Evolutionary conservation across 345 rosid species (phyloP).

Genomic region (Lagerstroemia speciosa): DNA sequence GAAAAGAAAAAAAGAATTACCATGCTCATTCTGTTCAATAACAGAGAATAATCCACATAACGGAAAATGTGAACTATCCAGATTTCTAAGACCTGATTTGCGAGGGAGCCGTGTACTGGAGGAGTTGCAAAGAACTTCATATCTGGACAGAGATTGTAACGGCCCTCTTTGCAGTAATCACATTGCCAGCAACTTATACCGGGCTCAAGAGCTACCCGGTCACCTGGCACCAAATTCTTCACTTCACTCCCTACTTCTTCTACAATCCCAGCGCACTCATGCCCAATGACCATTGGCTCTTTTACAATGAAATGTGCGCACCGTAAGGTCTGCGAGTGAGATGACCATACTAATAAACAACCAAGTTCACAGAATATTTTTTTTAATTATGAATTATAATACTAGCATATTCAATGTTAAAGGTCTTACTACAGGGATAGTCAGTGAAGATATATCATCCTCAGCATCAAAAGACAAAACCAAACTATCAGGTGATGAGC

Average conservation of each 20-base stretch:
- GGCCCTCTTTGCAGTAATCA: conserved; percentile 57
- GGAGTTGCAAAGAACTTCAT: conserved; percentile 96
- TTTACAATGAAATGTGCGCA: conserved; percentile 71
- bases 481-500: too few relatives aligned
- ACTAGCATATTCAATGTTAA: too few relatives aligned
- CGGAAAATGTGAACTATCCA: background rate
- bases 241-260: conserved; percentile 76
- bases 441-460: too few relatives aligned
- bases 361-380: background rate
- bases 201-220: conserved; percentile 86
- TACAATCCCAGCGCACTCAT: conserved; percentile 86
- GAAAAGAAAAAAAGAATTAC: background rate
- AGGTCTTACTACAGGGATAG: too few relatives aligned
- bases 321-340: conserved; percentile 45
- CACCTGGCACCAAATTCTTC: conserved; percentile 50
- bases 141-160: conserved; percentile 80
- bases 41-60: background rate
- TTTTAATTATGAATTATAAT: too few relatives aligned
- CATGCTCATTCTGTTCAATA: background rate
- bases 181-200: conserved; percentile 84
- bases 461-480: too few relatives aligned
- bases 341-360: background rate
- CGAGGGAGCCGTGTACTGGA: conserved; percentile 83
- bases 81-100: conserved; percentile 45
- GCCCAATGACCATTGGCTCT: conserved; percentile 97